A percentile compares a stretch with the other conserved stretches of the same genome.
phyloP scores from a whole-genome alignment of 208 protist genomes.

The Leishmania gerbilli region DNA sequence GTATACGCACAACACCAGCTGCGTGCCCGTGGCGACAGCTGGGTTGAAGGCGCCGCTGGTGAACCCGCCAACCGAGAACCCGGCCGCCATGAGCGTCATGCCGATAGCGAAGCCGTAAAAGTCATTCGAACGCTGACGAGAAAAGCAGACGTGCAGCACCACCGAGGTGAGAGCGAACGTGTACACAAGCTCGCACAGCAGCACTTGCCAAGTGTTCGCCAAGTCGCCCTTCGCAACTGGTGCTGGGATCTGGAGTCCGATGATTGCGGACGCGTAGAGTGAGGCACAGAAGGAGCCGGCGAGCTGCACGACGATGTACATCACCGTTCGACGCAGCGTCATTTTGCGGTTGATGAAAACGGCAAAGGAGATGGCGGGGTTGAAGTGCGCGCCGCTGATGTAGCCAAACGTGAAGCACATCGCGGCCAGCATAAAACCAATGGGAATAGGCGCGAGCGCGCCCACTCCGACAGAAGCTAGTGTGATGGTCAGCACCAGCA shows the following conservation, averaged over 20 bases:
- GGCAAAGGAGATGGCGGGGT: slow-evolving; percentile 91
- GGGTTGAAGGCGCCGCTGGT: slow-evolving; percentile 83
- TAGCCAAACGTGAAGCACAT: slow-evolving; percentile 93
- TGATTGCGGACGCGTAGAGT: slow-evolving; percentile 77
- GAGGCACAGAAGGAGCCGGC: slow-evolving; percentile 70
- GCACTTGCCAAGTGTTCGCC: slow-evolving; percentile 60
- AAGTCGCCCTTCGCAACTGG: slow-evolving; percentile 40
- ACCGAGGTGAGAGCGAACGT: slow-evolving; percentile 81
- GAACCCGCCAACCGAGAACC: slow-evolving; percentile 71
- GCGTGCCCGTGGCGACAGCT: slow-evolving; percentile 73
- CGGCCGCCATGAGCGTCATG: slow-evolving; percentile 66
- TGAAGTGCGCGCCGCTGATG: slow-evolving; percentile 93
- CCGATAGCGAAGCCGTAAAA: slow-evolving; percentile 86
- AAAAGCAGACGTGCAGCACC: slow-evolving; percentile 84
- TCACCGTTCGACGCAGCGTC: slow-evolving; percentile 50
- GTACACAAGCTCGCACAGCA: slow-evolving; percentile 82
- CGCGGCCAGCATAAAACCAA: slow-evolving; percentile 87
- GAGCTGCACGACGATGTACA: slow-evolving; percentile 82
- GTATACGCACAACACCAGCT: slow-evolving; percentile 72
- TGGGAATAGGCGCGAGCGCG: slow-evolving; percentile 71
- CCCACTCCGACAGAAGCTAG: slow-evolving; percentile 73
- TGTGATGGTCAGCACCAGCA: slow-evolving; percentile 81
- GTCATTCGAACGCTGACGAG: slow-evolving; percentile 81
- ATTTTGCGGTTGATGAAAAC: slow-evolving; percentile 86
- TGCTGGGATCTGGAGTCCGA: slow-evolving; percentile 72